Percentiles rank a stretch among this genome's conserved stretches.
Evolutionary conservation across 495 filamentous ascomycete genomes (phyloP).

Genomic region (Podospora comata): DNA sequence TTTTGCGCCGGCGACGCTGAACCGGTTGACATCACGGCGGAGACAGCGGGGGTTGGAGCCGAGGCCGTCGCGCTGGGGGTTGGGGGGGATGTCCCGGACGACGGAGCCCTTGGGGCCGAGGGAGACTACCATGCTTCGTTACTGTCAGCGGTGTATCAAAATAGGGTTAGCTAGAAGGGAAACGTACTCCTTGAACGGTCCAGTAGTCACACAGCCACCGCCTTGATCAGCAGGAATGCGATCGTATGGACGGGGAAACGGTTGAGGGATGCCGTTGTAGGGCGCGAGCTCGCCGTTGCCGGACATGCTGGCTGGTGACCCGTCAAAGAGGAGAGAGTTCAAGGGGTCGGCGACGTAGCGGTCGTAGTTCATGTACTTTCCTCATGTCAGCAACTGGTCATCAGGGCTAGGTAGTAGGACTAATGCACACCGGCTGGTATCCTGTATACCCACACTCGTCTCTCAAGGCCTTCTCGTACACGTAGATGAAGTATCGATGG

Average conservation of each 20-base stretch:
- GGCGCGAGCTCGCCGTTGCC: slow-evolving; percentile 34
- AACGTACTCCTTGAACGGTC: slow-evolving; percentile 46
- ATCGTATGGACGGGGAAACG: background rate
- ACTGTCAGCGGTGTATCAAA: background rate
- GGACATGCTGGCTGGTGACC: slow-evolving; percentile 31
- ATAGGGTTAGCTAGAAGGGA: background rate
- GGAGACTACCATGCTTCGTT: slow-evolving; percentile 45
- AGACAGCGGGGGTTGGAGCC: slow-evolving; percentile 60
- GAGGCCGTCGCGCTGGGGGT: slow-evolving; percentile 25
- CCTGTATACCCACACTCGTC: slow-evolving; percentile 69
- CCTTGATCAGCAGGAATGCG: slow-evolving; percentile 31
- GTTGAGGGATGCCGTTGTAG: slow-evolving; percentile 12
- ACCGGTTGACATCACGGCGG: slow-evolving; percentile 52
- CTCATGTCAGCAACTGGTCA: slow-evolving; percentile 31
- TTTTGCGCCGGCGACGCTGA: slow-evolving; percentile 41
- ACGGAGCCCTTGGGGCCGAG: slow-evolving; percentile 47
- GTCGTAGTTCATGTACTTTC: slow-evolving; percentile 45
- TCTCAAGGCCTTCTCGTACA: slow-evolving; percentile 64
- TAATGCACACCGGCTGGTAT: slow-evolving; percentile 23
- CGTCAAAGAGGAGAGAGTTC: slow-evolving; percentile 41
- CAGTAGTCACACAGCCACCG: slow-evolving; percentile 61
- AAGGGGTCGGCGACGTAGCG: slow-evolving; percentile 38
- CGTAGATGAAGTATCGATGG: slow-evolving; percentile 64
- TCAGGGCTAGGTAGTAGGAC: background rate
- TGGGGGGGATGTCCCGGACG: slow-evolving; percentile 11